A percentile compares a stretch with the other conserved stretches of the same genome.
phyloP scores from a whole-genome alignment of 805 yeast species.

The Citeromyces matritensis region DNA sequence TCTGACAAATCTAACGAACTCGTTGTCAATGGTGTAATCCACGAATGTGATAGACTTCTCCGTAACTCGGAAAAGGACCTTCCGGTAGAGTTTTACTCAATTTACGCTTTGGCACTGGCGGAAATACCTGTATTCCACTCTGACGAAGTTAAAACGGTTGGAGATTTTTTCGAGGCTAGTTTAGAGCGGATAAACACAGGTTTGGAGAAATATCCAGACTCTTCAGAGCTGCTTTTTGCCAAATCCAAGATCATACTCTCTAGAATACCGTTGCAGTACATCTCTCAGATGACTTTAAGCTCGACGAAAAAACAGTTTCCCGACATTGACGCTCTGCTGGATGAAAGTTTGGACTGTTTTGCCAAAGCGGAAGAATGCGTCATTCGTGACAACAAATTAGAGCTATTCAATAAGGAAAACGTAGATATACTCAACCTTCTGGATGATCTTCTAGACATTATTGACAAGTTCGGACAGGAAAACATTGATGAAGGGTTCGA shows the following conservation, averaged over 20 bases:
- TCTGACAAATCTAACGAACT: slow-evolving; percentile 48
- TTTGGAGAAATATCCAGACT: slow-evolving; percentile 27
- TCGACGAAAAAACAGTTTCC: slow-evolving; percentile 18
- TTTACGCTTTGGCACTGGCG: slow-evolving; percentile 59
- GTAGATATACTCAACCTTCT: slow-evolving; percentile 40
- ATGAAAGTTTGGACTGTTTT: slow-evolving; percentile 29
- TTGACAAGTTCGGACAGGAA: slow-evolving; percentile 48
- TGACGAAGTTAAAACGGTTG: slow-evolving; percentile 14
- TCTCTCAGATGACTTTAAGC: slow-evolving; percentile 31
- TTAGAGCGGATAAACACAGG: slow-evolving; percentile 57
- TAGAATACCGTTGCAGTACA: slow-evolving; percentile 41
- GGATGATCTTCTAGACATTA: slow-evolving; percentile 56
- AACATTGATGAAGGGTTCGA: slow-evolving; percentile 42
- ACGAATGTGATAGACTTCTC: slow-evolving; percentile 76
- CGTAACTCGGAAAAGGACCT: slow-evolving; percentile 24
- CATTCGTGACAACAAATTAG: slow-evolving; percentile 9
- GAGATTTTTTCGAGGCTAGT: slow-evolving; percentile 55
- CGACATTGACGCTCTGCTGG: slow-evolving; percentile 23
- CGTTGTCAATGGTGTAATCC: slow-evolving; percentile 72
- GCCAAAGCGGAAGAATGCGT: slow-evolving; percentile 22
- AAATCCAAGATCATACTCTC: slow-evolving; percentile 39
- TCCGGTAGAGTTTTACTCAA: slow-evolving; percentile 46
- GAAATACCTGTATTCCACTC: slow-evolving; percentile 45
- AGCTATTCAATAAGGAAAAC: slow-evolving; percentile 20
- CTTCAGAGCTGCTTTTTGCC: slow-evolving; percentile 32